These are phyloP conservation scores for Samsoniella hepiali DNA, from an alignment of 2,329 filamentous ascomycete genomes.

Conservation along the genomic window DNA sequence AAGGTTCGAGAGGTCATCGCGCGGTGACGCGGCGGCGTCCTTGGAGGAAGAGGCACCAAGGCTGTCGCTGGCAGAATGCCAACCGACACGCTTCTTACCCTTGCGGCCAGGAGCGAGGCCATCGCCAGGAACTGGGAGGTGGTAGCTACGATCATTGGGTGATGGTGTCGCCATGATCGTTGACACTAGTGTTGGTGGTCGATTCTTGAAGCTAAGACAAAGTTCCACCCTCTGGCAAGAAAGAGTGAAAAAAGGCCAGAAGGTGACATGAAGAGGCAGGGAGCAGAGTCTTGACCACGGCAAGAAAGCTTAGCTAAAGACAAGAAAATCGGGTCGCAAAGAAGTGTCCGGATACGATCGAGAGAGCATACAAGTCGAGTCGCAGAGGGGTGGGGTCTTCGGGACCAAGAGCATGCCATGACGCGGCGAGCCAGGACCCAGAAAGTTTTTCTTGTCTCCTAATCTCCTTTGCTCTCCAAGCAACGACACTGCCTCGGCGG, in stretches of 20 bases:
- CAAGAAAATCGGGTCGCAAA: conserved; percentile 17
- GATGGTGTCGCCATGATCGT: conserved; percentile 16
- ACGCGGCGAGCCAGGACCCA: neutral
- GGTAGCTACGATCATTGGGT: neutral
- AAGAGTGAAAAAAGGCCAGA: neutral
- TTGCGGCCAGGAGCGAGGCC: conserved; percentile 31
- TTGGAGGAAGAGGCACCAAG: conserved; percentile 20
- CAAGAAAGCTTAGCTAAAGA: conserved; percentile 16
- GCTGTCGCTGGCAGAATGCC: conserved; percentile 32
- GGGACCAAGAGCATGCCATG: conserved; percentile 7
- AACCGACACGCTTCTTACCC: conserved; percentile 42
- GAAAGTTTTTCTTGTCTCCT: conserved; percentile 3
- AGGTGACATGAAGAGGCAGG: conserved; percentile 1
- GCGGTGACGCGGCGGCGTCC: conserved; percentile 15
- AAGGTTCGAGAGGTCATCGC: conserved; percentile 16
- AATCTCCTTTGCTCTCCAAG: neutral
- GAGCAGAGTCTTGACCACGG: neutral
- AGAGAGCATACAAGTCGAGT: conserved; percentile 3
- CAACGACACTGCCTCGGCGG: neutral
- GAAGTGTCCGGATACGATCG: conserved; percentile 6
- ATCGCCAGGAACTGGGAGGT: conserved; percentile 25
- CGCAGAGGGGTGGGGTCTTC: conserved; percentile 4
- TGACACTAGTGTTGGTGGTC: conserved; percentile 14
- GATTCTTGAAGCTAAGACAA: conserved; percentile 14
- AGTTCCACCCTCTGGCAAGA: conserved; percentile 12